Base-by-base conservation (phyloP, 371 early-diverging fungal genomes). In the Mucor lusitanicus region DNA sequence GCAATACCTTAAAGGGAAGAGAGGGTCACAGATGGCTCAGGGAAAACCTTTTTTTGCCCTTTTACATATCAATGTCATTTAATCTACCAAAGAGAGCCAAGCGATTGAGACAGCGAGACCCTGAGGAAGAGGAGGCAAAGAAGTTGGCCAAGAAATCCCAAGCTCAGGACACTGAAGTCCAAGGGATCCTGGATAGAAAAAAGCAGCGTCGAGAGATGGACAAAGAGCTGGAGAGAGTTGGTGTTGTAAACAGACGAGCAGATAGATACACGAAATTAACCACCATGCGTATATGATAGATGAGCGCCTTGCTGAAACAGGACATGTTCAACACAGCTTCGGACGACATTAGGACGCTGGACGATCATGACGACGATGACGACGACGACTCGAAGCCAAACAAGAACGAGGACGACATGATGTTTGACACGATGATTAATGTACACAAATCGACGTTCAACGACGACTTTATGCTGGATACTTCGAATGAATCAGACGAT, bases 391-490 rank as follows among this genome's bases (percentile, higher is more conserved):
- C 4, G 35, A 37, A 54, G 54, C 0, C 25, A 59, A 30, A 30
- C 30, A 30, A 30, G 30, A 6, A 30, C 30, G 25, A 59, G 25
- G 42, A 42, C n/a, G 42, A 42, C 15, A 35, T 5, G 1, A 35
- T 35, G 35, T 9, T 35, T 9, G 15, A 17, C 15, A n/a, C 3
- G 6, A 15, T 7, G n/a, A 42, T n/a, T 13, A 13, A 42, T 27
- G 40, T 9, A 4, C 15, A 42, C n/a, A 42, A 42, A 42, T 42
- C 42, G n/a, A 56, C 23, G 9, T 60, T 65, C 35, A 48, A 69
- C 25, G 67, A 66, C 17, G 32, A 60, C 17, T 60, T 27, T 28
- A 50, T 66, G n/a, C 21, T 66, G 32, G 19, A 66, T 21, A 32
- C 15, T 0, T 30, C 50, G 15, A 21, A 50, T 12, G 55, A 60